Evolutionary conservation across 1,284 basidiomycete genomes (phyloP).

Genomic region (Cerioporus squamosus): DNA sequence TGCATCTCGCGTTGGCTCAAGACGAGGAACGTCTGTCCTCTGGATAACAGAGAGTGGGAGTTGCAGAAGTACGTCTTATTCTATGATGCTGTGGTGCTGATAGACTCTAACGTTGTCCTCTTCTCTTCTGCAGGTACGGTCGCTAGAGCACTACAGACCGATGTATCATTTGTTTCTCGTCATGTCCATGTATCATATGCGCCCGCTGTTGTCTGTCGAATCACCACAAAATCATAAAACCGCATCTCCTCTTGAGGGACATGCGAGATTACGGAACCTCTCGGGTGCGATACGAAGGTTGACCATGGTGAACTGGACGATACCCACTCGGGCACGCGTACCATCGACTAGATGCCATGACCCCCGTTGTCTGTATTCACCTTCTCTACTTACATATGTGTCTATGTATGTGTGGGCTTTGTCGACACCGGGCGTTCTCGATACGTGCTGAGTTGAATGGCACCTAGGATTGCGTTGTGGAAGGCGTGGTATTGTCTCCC

Average conservation of each 20-base stretch:
- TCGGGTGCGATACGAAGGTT: no score
- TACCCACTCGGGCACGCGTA: no score
- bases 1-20: conserved; percentile 99
- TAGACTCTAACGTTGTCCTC: not conserved
- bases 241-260: not conserved
- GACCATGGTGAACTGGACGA: no score
- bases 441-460: no score
- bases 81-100: not conserved
- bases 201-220: conserved; percentile 4
- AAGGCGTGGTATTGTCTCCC: no score
- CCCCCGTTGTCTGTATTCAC: no score
- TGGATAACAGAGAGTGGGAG: conserved; percentile 98
- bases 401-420: no score
- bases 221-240: not conserved
- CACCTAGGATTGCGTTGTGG: no score
- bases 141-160: conserved; percentile 16
- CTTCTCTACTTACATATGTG: no score
- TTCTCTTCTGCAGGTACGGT: conserved; percentile 14
- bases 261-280: no score
- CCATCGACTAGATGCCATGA: no score
- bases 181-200: conserved; percentile 20
- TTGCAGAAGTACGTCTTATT: conserved; percentile 78
- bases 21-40: conserved; percentile 97
- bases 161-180: conserved; percentile 14
- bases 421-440: no score